Evolutionary conservation across 805 yeast species (phyloP), one percentile per base, ranked within the genome.

Genomic region (Saccharomycopsis amapae): DNA sequence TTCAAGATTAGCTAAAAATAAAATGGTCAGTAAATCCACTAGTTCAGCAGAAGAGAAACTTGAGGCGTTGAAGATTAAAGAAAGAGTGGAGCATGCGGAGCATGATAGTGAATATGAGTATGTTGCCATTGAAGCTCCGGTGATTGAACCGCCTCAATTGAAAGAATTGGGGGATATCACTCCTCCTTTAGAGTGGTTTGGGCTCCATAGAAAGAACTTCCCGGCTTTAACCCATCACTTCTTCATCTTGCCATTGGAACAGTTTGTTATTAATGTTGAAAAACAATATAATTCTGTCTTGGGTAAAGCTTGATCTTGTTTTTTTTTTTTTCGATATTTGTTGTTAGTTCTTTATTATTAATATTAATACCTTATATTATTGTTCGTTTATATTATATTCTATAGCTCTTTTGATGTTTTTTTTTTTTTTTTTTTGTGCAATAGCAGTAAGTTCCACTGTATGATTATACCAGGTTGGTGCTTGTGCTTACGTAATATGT

Each of bases 131-230:
- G 78, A 73, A 31, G 84, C 83, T 9, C 96, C 97, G 0, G 68
- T 76, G 5, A 87, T 93, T 31, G 94, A 85, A 51, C 85, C 93
- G 17, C 97, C 97, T 2, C 90, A 82, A 54, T 68, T 93, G 57
- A 79, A 79, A 57, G 97, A 93, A 57, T 70, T 93, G 56, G 97
- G 98, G 22, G 89, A 83, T 63, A 97, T 97, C 1, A 93, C 98
- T 0, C 98, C 98, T 1, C 98, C 98, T 2, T 65, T 93, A 48
- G 98, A 93, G 60, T 93, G 98, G 98, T 85, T 93, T 66, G 98
- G 98, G 2, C 70, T 93, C 25, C 93, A 93, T 60, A 72, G 97
- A 53, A 76, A 82, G 56, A 77, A 80, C 53, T 79, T 93, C 54
- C 98, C 98, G 0, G 79, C 84, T 34, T 72, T 85, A 48, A 82